These are phyloP conservation scores for Plectosphaerella plurivora DNA, from an alignment of 2,329 filamentous ascomycete species.

Conservation along the genomic window DNA sequence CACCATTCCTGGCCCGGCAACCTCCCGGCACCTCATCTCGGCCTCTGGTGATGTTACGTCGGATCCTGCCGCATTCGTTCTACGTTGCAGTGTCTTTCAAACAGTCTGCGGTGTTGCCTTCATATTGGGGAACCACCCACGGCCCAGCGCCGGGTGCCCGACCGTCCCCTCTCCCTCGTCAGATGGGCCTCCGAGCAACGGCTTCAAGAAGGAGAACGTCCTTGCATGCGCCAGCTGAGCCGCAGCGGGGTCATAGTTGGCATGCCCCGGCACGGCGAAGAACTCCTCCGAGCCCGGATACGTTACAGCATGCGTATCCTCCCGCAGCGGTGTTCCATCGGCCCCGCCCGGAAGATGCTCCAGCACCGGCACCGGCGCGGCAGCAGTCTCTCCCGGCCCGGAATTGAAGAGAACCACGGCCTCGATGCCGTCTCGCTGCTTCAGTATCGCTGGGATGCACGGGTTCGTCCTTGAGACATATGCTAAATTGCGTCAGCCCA, in stretches of 20 bases:
- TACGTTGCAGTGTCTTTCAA: too few species aligned
- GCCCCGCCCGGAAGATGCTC: constrained; percentile 11
- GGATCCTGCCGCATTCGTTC: too few species aligned
- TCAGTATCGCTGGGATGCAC: constrained; percentile 12
- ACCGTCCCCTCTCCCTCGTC: too few species aligned
- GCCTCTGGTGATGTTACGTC: too few species aligned
- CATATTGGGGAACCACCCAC: too few species aligned
- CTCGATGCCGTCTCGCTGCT: constrained; percentile 8
- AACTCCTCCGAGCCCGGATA: constrained; percentile 29
- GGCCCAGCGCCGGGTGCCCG: too few species aligned
- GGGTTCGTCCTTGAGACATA: constrained; percentile 16
- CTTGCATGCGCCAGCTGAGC: constrained; percentile 64
- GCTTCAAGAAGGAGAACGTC: constrained; percentile 61
- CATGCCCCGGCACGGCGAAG: constrained; percentile 44
- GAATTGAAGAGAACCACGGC: constrained; percentile 17
- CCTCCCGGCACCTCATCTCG: too few species aligned
- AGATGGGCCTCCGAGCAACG: constrained; percentile 52
- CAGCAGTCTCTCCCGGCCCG: background rate
- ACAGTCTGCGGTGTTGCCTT: too few species aligned
- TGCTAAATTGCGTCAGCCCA: constrained; percentile 4
- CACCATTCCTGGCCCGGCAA: too few species aligned
- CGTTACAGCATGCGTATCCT: constrained; percentile 3
- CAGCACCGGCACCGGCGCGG: background rate
- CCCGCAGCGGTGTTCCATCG: constrained; percentile 24
- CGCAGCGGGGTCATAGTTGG: constrained; percentile 44